A percentile compares a stretch with the other conserved stretches of the same genome.
phyloP scores from a whole-genome alignment of 2,329 filamentous ascomycete genomes.

The Aureobasidium musti region DNA sequence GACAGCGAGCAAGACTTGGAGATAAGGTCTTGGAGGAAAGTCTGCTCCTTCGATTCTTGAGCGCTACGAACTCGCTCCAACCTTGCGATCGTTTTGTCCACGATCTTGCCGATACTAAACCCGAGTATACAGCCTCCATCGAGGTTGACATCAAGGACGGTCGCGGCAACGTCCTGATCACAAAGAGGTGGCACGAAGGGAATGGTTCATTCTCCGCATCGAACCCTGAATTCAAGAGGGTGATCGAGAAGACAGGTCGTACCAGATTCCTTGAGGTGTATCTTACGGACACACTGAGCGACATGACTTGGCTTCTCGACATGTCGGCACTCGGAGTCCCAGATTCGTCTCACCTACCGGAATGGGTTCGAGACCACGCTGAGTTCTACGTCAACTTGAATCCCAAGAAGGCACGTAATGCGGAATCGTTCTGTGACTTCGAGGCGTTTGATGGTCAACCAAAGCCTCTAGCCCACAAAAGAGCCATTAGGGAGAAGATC shows the following conservation, averaged over 20 bases:
- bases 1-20: slow-evolving; percentile 36
- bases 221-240: slow-evolving; percentile 2
- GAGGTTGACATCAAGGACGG: slow-evolving; percentile 35
- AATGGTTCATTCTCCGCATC: background rate
- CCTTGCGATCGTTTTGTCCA: slow-evolving; percentile 34
- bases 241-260: background rate
- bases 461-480: slow-evolving; percentile 7
- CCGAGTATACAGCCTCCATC: slow-evolving; percentile 39
- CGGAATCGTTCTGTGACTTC: slow-evolving; percentile 13
- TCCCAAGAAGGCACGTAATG: background rate
- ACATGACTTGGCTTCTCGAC: slow-evolving; percentile 42
- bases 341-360: background rate
- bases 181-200: slow-evolving; percentile 35
- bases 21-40: slow-evolving; percentile 33
- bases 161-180: slow-evolving; percentile 34
- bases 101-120: slow-evolving; percentile 36
- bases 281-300: slow-evolving; percentile 31
- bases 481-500: slow-evolving; percentile 16
- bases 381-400: slow-evolving; percentile 21
- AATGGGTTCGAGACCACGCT: background rate
- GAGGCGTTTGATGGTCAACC: background rate
- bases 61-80: slow-evolving; percentile 34
- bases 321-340: slow-evolving; percentile 31
- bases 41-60: slow-evolving; percentile 33
- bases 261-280: slow-evolving; percentile 37